Evolutionary conservation across 805 yeast genomes (phyloP).

Genomic region (Teunomyces aglyptinius): DNA sequence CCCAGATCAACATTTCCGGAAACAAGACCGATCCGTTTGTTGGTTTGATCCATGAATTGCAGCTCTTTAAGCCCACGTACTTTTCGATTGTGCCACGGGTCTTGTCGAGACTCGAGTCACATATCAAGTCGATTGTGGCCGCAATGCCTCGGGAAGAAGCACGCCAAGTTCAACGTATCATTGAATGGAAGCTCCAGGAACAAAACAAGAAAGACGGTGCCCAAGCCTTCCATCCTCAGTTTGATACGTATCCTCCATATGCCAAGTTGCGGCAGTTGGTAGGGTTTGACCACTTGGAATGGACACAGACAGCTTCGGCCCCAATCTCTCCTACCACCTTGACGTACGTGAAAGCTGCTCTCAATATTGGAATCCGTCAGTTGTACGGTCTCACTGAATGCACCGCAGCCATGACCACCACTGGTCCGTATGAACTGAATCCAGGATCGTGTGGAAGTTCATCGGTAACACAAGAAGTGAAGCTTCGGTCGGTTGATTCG

Average conservation of each 20-base stretch:
- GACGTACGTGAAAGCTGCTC: constrained; percentile 23
- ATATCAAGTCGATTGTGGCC: constrained; percentile 10
- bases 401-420: constrained; percentile 20
- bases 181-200: constrained; percentile 7
- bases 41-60: constrained; percentile 28
- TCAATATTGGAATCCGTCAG: constrained; percentile 47
- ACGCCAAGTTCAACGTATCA: constrained; percentile 9
- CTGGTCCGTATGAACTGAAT: constrained; percentile 16
- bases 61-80: constrained; percentile 25
- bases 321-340: constrained; percentile 24
- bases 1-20: constrained; percentile 23
- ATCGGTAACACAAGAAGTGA: constrained; percentile 18
- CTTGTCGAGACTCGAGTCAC: constrained; percentile 32
- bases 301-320: constrained; percentile 32
- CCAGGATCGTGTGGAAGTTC: constrained; percentile 29
- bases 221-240: constrained; percentile 6
- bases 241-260: constrained; percentile 17
- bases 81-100: constrained; percentile 39
- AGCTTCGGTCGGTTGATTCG: constrained; percentile 14
- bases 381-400: constrained; percentile 49
- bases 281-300: constrained; percentile 17
- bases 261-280: constrained; percentile 9
- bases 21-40: constrained; percentile 17
- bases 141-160: constrained; percentile 2
- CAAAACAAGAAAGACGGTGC: constrained; percentile 11